Conservation (phyloP, 2,329 filamentous ascomycete genomes). For the Nemania bipapillata region DNA sequence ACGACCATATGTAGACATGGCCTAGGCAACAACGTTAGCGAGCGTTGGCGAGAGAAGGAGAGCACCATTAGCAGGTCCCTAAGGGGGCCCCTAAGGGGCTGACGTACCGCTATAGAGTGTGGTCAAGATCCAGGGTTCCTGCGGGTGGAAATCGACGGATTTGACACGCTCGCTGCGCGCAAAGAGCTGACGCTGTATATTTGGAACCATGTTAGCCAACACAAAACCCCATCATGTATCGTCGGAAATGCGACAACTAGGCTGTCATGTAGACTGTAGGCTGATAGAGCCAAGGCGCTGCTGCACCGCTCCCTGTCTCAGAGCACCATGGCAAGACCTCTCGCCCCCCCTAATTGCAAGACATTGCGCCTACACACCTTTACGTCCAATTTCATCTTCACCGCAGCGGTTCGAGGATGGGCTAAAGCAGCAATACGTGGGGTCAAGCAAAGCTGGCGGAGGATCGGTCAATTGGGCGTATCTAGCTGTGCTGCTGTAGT, state of each 20-base stretch:
- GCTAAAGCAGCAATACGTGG: background rate
- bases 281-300: background rate
- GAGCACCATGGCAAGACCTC: background rate
- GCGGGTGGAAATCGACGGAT: constrained; percentile 93
- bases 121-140: constrained; percentile 95
- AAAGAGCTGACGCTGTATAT: constrained; percentile 77
- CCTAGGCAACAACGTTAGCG: constrained; percentile 62
- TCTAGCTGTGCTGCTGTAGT: background rate
- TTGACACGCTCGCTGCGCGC: constrained; percentile 96
- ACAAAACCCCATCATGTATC: background rate
- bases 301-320: background rate
- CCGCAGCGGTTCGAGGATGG: constrained; percentile 34
- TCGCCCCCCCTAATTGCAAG: background rate
- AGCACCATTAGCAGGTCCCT: constrained; percentile 17
- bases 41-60: constrained; percentile 23
- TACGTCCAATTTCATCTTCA: constrained; percentile 50
- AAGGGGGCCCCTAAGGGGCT: too few relatives aligned
- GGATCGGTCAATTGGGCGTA: constrained; percentile 31
- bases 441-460: background rate
- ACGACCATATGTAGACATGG: constrained; percentile 99
- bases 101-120: constrained; percentile 91
- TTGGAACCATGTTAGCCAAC: constrained; percentile 34
- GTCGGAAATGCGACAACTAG: background rate
- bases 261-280: background rate
- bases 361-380: constrained; percentile 43